Evolutionary conservation across 768 basidiomycete species (phyloP).

Genomic region (Tulasnella sp.): DNA sequence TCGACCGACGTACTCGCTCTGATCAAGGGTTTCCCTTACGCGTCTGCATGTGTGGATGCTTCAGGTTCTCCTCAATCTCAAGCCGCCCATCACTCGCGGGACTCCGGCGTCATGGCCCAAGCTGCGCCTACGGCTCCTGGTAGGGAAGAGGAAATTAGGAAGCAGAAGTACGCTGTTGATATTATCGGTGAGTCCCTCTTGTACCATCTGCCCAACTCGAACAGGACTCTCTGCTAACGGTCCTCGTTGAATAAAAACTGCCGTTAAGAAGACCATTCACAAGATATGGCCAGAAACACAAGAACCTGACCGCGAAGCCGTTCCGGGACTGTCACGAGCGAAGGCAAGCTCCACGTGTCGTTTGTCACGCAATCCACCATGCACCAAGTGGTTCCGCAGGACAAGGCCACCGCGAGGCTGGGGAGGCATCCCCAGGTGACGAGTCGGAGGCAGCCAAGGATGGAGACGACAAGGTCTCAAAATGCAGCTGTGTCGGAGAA

Average conservation of each 20-base stretch:
- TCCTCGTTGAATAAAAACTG: background rate
- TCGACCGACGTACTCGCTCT: background rate
- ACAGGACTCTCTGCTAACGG: background rate
- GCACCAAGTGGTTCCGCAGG: background rate
- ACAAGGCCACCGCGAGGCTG: background rate
- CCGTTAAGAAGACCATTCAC: background rate
- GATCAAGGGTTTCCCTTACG: background rate
- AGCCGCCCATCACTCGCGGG: background rate
- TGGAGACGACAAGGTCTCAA: background rate
- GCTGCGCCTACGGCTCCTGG: background rate
- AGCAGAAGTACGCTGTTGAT: slow-evolving; percentile 8
- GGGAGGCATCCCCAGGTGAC: background rate
- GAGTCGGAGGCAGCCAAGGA: background rate
- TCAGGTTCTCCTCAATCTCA: background rate
- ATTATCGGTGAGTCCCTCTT: background rate
- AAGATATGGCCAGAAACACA: slow-evolving; percentile 6
- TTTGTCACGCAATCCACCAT: background rate
- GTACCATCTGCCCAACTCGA: background rate
- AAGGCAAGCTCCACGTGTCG: background rate
- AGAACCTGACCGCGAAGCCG: background rate
- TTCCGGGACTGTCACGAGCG: background rate
- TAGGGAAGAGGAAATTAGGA: background rate
- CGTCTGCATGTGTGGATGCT: background rate
- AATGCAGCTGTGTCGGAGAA: background rate
- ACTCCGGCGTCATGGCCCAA: background rate